Percentiles rank a stretch among this genome's conserved stretches.
Conservation (phyloP, 2,329 filamentous ascomycete species). For the Calonectria hongkongensis region DNA sequence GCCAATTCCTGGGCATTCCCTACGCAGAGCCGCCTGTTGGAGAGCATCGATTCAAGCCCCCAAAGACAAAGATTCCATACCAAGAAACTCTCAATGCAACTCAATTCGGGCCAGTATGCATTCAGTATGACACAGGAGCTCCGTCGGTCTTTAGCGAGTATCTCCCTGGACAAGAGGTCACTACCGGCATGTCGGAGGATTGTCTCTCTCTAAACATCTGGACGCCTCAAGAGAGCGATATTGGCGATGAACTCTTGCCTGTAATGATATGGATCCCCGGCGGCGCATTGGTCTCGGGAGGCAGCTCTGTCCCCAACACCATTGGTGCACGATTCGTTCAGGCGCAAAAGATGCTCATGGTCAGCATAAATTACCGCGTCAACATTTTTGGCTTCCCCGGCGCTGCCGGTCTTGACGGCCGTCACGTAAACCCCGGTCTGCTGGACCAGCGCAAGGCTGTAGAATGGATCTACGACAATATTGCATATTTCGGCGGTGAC, state of each 20-base stretch:
- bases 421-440: conserved; percentile 26
- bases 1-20: conserved; percentile 30
- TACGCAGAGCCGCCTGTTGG: conserved; percentile 27
- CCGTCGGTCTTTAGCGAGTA: conserved; percentile 14
- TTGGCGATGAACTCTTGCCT: conserved; percentile 26
- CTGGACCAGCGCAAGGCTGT: conserved; percentile 33
- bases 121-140: conserved; percentile 23
- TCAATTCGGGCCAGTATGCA: conserved; percentile 29
- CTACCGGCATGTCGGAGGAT: conserved; percentile 32
- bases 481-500: conserved; percentile 31
- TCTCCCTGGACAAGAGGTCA: conserved; percentile 4
- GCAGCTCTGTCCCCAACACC: conserved; percentile 22
- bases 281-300: conserved; percentile 26
- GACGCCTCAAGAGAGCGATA: conserved; percentile 20
- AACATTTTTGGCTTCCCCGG: conserved; percentile 38
- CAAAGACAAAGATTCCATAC: conserved; percentile 25
- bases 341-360: conserved; percentile 22
- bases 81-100: conserved; percentile 29
- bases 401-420: conserved; percentile 29
- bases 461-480: conserved; percentile 36
- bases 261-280: conserved; percentile 34
- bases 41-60: conserved; percentile 25
- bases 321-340: conserved; percentile 28
- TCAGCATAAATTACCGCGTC: conserved; percentile 33
- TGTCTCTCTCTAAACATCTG: conserved; percentile 32